A percentile compares a stretch with the other conserved stretches of the same genome.
Conservation (phyloP, 192 early-diverging fungal genomes). For the Mortierella antarctica region DNA sequence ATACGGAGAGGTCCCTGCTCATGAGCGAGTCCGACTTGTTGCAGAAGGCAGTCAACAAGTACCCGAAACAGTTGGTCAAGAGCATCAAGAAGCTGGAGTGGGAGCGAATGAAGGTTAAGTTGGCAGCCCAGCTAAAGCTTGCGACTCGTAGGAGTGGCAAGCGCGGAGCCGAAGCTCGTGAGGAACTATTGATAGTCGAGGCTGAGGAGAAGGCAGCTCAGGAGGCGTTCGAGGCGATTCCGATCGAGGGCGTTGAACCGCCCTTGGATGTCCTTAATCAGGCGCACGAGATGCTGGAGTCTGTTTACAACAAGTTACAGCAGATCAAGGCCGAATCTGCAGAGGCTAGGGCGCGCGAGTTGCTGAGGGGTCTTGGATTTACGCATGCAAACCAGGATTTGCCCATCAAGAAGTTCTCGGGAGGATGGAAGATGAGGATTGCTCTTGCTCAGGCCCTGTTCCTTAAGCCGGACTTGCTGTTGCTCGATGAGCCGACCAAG, state of each 20-base stretch:
- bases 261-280: slow-evolving; percentile 66
- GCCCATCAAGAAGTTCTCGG: slow-evolving; percentile 76
- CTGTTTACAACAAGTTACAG: slow-evolving; percentile 68
- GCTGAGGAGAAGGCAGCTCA: slow-evolving; percentile 41
- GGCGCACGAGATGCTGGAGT: slow-evolving; percentile 66
- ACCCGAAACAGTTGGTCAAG: slow-evolving; percentile 56
- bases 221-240: slow-evolving; percentile 46
- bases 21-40: slow-evolving; percentile 60
- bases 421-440: slow-evolving; percentile 93
- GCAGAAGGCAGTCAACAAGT: slow-evolving; percentile 58
- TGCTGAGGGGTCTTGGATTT: slow-evolving; percentile 84
- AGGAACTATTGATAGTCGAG: slow-evolving; percentile 58
- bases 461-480: slow-evolving; percentile 82
- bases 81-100: slow-evolving; percentile 56
- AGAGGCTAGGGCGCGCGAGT: slow-evolving; percentile 73
- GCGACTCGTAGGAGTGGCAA: slow-evolving; percentile 74
- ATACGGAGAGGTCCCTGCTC: slow-evolving; percentile 66
- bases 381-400: slow-evolving; percentile 67
- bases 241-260: slow-evolving; percentile 42
- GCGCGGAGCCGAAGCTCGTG: slow-evolving; percentile 71
- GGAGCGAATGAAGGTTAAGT: slow-evolving; percentile 52
- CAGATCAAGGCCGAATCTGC: slow-evolving; percentile 71
- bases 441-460: slow-evolving; percentile 89
- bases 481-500: slow-evolving; percentile 87
- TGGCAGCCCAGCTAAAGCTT: slow-evolving; percentile 63